These are phyloP conservation scores for Hypoxylon sp. DNA, from an alignment of 2,329 filamentous ascomycete species.

Conservation along the genomic window DNA sequence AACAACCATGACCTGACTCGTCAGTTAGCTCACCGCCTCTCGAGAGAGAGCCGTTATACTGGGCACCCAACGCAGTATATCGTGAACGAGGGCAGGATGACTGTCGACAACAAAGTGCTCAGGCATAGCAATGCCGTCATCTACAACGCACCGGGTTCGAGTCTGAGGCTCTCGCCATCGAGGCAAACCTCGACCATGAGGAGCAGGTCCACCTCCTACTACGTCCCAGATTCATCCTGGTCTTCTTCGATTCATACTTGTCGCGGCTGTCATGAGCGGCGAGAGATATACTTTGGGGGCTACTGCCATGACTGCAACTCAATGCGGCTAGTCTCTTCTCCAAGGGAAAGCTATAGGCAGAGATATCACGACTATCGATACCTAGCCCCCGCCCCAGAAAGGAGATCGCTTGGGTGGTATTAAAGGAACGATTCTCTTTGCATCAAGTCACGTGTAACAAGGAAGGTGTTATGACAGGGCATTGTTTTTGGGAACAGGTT, in stretches of 20 bases:
- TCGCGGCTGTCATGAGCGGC: slow-evolving; percentile 40
- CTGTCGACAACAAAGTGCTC: slow-evolving; percentile 46
- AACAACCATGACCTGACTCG: slow-evolving; percentile 32
- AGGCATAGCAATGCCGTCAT: slow-evolving; percentile 49
- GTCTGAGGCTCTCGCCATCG: slow-evolving; percentile 39
- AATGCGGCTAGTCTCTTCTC: neutral
- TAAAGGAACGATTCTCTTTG: neutral
- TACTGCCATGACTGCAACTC: slow-evolving; percentile 48
- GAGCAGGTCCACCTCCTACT: neutral
- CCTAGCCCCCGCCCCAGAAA: slow-evolving; percentile 31
- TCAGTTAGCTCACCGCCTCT: slow-evolving; percentile 41
- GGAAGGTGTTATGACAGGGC: neutral
- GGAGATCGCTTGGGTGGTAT: slow-evolving; percentile 34
- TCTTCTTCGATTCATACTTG: slow-evolving; percentile 27
- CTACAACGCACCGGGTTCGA: slow-evolving; percentile 50
- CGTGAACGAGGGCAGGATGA: slow-evolving; percentile 51
- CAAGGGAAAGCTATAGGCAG: slow-evolving; percentile 19
- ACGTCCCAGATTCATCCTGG: slow-evolving; percentile 6
- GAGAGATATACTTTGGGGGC: slow-evolving; percentile 33
- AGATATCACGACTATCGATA: slow-evolving; percentile 16
- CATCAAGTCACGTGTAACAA: neutral
- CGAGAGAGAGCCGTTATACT: slow-evolving; percentile 39
- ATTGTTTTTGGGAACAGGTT: neutral
- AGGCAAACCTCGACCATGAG: neutral
- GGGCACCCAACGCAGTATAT: slow-evolving; percentile 47